Evolutionary conservation across 257 asterid species (phyloP).

Genomic region (Avicennia marina): DNA sequence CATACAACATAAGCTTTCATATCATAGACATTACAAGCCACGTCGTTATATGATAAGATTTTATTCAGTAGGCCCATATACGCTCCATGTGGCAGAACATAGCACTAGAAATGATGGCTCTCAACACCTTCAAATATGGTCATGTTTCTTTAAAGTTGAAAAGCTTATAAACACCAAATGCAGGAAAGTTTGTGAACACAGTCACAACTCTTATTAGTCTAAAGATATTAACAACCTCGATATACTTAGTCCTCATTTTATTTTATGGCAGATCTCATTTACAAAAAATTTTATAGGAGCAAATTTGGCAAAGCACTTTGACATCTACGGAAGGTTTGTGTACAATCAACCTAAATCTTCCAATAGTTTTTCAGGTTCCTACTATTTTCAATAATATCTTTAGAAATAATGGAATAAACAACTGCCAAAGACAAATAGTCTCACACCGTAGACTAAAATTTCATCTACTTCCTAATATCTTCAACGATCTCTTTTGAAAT

Average conservation of each 20-base stretch:
- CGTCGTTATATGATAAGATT: background rate
- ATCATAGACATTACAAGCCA: background rate
- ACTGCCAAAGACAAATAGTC: background rate
- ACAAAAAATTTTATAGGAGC: too few species aligned
- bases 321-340: too few species aligned
- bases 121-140: background rate
- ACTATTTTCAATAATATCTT: background rate
- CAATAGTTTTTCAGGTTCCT: slow-evolving; percentile 2
- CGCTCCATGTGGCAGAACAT: background rate
- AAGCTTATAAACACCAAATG: background rate
- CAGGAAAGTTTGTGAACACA: background rate
- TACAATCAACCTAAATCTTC: background rate
- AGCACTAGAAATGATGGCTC: background rate
- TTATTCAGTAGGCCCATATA: background rate
- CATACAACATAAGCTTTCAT: background rate
- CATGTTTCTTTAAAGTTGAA: background rate
- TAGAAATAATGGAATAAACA: background rate
- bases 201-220: background rate
- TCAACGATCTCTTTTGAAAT: background rate
- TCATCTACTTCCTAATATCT: background rate
- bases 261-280: background rate
- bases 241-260: background rate
- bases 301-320: too few species aligned
- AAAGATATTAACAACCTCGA: background rate
- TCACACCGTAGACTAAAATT: background rate